Percentiles rank a stretch among this genome's conserved stretches.
Evolutionary conservation across 2,329 filamentous ascomycete genomes (phyloP).

Genomic region (Herpotrichia juniperi): DNA sequence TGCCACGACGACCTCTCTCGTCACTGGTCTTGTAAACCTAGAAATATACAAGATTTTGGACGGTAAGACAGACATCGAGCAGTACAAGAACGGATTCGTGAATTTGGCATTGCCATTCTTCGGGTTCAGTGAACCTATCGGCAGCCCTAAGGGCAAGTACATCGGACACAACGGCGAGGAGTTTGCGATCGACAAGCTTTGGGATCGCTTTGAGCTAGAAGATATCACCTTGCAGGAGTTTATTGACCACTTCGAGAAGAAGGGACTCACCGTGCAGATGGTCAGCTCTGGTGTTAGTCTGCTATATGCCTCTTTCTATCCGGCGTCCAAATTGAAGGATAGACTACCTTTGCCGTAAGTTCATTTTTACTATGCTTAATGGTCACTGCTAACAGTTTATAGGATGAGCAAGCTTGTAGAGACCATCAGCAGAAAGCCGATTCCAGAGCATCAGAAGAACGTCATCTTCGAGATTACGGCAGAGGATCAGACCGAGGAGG

Average conservation of each 20-base stretch:
- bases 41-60: slow-evolving; percentile 97
- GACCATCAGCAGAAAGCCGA: slow-evolving; percentile 86
- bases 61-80: slow-evolving; percentile 93
- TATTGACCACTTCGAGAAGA: slow-evolving; percentile 77
- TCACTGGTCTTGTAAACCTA: slow-evolving; percentile 89
- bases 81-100: slow-evolving; percentile 99
- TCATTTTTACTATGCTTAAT: not conserved
- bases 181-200: slow-evolving; percentile 91
- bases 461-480: slow-evolving; percentile 94
- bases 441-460: slow-evolving; percentile 91
- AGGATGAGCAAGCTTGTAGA: slow-evolving; percentile 90
- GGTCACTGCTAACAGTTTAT: slow-evolving; percentile 25
- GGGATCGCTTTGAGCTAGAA: slow-evolving; percentile 93
- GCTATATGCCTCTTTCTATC: slow-evolving; percentile 93
- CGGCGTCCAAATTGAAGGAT: slow-evolving; percentile 81
- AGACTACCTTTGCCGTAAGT: slow-evolving; percentile 73
- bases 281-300: slow-evolving; percentile 96
- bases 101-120: slow-evolving; percentile 97
- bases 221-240: slow-evolving; percentile 87
- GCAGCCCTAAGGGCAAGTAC: slow-evolving; percentile 91
- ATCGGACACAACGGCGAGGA: slow-evolving; percentile 73
- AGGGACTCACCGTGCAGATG: slow-evolving; percentile 86
- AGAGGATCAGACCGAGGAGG: slow-evolving; percentile 86
- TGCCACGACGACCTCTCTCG: slow-evolving; percentile 93
- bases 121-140: slow-evolving; percentile 96